These are phyloP conservation scores for Bjerkandera adusta DNA, from an alignment of 1,284 basidiomycete species.

Conservation along the genomic window DNA sequence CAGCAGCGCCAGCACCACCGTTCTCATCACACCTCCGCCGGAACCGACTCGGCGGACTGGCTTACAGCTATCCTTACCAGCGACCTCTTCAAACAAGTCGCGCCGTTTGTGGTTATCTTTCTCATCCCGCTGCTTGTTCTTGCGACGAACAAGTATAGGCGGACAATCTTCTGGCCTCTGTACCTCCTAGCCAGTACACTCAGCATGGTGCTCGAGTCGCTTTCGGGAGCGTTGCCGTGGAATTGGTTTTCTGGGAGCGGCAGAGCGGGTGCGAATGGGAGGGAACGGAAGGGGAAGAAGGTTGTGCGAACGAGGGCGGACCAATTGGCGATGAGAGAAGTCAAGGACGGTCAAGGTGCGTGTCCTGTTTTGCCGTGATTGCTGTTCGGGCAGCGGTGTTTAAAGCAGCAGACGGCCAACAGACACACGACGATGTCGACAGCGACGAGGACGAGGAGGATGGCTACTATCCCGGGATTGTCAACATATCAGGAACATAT, in stretches of 20 bases:
- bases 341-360: slow-evolving; percentile 7
- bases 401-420: too few species aligned
- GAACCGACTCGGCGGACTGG: not conserved
- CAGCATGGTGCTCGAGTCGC: slow-evolving; percentile 55
- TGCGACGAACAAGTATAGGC: slow-evolving; percentile 33
- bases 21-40: not conserved
- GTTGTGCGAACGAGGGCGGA: slow-evolving; percentile 51
- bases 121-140: slow-evolving; percentile 51
- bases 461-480: slow-evolving; percentile 79
- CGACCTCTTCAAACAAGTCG: slow-evolving; percentile 42
- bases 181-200: slow-evolving; percentile 31
- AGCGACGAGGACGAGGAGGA: slow-evolving; percentile 31
- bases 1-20: not conserved
- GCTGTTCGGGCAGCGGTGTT: too few species aligned
- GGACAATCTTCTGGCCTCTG: slow-evolving; percentile 11
- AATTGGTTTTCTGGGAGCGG: slow-evolving; percentile 43
- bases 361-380: too few species aligned
- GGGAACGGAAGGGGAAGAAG: slow-evolving; percentile 43
- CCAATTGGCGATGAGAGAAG: slow-evolving; percentile 36
- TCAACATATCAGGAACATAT: slow-evolving; percentile 92
- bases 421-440: slow-evolving; percentile 1
- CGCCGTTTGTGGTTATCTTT: slow-evolving; percentile 53
- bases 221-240: slow-evolving; percentile 55
- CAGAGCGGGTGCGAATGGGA: slow-evolving; percentile 29
- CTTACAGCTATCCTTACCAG: slow-evolving; percentile 16